These are phyloP conservation scores for Aspergillus biplanus DNA, from an alignment of 495 filamentous ascomycete genomes.

Conservation along the genomic window DNA sequence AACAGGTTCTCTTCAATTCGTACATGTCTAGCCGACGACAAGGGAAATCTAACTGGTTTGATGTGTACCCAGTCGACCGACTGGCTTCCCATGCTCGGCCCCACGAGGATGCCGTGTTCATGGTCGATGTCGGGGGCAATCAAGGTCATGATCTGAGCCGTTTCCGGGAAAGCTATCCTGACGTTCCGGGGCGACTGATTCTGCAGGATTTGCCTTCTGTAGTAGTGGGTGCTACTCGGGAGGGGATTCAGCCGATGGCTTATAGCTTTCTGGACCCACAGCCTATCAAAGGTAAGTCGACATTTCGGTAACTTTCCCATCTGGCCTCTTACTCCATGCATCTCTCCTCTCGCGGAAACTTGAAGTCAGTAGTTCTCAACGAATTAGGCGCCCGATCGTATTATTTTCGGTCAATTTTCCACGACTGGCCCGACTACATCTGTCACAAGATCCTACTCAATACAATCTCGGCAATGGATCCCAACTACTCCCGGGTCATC, in stretches of 20 bases:
- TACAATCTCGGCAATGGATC: constrained; percentile 41
- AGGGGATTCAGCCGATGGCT: constrained; percentile 36
- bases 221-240: constrained; percentile 20
- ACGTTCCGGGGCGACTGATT: constrained; percentile 30
- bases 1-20: constrained; percentile 42
- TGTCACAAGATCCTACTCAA: constrained; percentile 41
- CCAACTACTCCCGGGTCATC: constrained; percentile 40
- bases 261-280: constrained; percentile 42
- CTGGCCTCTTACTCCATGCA: neutral
- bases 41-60: constrained; percentile 41
- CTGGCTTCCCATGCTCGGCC: constrained; percentile 25
- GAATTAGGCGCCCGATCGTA: constrained; percentile 39
- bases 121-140: constrained; percentile 49
- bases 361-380: neutral
- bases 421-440: constrained; percentile 49
- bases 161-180: constrained; percentile 28
- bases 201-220: constrained; percentile 44
- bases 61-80: constrained; percentile 38
- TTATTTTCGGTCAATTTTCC: constrained; percentile 50
- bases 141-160: constrained; percentile 42
- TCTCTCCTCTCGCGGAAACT: neutral
- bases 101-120: constrained; percentile 35
- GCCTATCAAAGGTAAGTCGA: constrained; percentile 32
- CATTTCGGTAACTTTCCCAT: constrained; percentile 1
- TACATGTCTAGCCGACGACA: constrained; percentile 45